Evolutionary conservation across 1,139 yeast species (phyloP).

Genomic region (Kazachstania sp.): DNA sequence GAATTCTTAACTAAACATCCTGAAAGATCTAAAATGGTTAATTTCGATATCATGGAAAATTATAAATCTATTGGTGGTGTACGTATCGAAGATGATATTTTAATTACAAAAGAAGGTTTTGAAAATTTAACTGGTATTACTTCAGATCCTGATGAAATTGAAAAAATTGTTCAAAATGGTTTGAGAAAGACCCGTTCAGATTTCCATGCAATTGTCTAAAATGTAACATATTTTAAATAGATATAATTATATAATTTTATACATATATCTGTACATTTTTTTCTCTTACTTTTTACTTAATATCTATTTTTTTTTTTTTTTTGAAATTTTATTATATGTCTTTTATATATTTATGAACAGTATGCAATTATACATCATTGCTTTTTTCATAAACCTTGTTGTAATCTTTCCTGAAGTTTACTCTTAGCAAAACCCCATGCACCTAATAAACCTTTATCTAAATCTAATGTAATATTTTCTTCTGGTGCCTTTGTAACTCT

Average conservation of each 20-base stretch:
- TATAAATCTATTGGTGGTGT: slow-evolving; percentile 93
- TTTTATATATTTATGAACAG: background rate
- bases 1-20: slow-evolving; percentile 49
- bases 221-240: too few relatives aligned
- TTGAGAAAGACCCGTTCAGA: slow-evolving; percentile 51
- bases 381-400: slow-evolving; percentile 43
- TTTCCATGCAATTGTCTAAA: slow-evolving; percentile 42
- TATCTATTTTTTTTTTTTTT: background rate
- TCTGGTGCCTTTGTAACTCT: slow-evolving; percentile 77
- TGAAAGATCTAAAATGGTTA: slow-evolving; percentile 50
- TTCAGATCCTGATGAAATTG: slow-evolving; percentile 74
- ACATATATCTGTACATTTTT: background rate
- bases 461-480: slow-evolving; percentile 64
- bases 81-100: slow-evolving; percentile 86
- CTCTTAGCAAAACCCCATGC: slow-evolving; percentile 88
- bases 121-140: slow-evolving; percentile 80
- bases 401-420: slow-evolving; percentile 77
- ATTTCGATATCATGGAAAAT: slow-evolving; percentile 56
- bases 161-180: slow-evolving; percentile 66
- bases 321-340: background rate
- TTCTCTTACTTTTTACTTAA: too few relatives aligned
- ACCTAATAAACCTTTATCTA: slow-evolving; percentile 80
- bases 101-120: slow-evolving; percentile 65
- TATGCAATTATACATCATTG: background rate
- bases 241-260: background rate